These are phyloP conservation scores for Chenopodium suecicum DNA, from an alignment of 148 eudicot species.

Conservation along the genomic window DNA sequence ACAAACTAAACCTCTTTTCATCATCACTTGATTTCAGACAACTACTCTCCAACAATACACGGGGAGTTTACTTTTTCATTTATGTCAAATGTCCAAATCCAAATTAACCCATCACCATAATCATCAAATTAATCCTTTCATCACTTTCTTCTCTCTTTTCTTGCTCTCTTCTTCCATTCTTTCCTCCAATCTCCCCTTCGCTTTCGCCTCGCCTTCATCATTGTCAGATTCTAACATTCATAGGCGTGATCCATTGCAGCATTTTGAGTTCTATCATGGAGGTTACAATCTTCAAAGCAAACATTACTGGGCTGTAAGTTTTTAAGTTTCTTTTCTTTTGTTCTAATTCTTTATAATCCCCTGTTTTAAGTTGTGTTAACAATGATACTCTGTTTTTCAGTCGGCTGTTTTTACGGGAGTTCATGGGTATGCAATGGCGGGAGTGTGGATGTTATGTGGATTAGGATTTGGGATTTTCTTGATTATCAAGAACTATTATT, in stretches of 20 bases:
- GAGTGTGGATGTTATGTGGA: constrained; percentile 57
- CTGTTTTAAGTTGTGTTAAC: neutral
- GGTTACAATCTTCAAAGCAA: constrained; percentile 52
- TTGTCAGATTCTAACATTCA: constrained; percentile 17
- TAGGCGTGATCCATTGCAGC: constrained; percentile 52
- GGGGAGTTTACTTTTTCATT: neutral
- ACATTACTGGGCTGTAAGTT: constrained; percentile 90
- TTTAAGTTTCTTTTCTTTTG: neutral
- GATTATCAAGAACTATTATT: constrained; percentile 26
- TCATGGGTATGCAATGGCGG: constrained; percentile 68
- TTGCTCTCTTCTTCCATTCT: constrained; percentile 32
- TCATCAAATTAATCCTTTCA: neutral
- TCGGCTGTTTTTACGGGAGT: constrained; percentile 72
- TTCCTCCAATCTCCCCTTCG: constrained; percentile 20
- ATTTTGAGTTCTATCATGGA: constrained; percentile 46
- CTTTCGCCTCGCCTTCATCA: constrained; percentile 13
- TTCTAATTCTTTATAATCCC: neutral
- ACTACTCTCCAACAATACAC: neutral
- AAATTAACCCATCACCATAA: neutral
- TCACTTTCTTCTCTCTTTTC: constrained; percentile 18
- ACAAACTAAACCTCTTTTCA: neutral
- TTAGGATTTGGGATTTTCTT: constrained; percentile 48
- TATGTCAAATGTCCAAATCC: constrained; percentile 40
- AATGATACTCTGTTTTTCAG: constrained; percentile 29
- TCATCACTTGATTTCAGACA: constrained; percentile 10